phyloP scores from a whole-genome alignment of 1,139 yeast genomes.

The Debaryomyces coudertii region DNA sequence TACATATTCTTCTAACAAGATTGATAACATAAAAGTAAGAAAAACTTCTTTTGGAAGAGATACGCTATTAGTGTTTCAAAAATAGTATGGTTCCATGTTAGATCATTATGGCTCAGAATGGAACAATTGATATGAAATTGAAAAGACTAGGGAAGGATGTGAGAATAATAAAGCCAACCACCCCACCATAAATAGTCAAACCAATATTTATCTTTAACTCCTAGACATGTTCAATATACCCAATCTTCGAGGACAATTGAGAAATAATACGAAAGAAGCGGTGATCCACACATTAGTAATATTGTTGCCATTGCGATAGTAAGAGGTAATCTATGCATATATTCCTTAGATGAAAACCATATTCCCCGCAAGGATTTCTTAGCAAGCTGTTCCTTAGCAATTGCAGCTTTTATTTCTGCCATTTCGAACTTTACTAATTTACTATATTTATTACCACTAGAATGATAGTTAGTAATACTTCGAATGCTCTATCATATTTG shows the following conservation, averaged over 20 bases:
- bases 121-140: too few species aligned
- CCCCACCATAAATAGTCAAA: slow-evolving; percentile 13
- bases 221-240: slow-evolving; percentile 15
- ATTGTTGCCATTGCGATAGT: slow-evolving; percentile 15
- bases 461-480: slow-evolving; percentile 47
- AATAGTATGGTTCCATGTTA: too few species aligned
- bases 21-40: too few species aligned
- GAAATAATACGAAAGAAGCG: slow-evolving; percentile 21
- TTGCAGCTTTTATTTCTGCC: slow-evolving; percentile 36
- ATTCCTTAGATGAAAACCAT: slow-evolving; percentile 27
- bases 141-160: too few species aligned
- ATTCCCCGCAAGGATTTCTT: slow-evolving; percentile 27
- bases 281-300: slow-evolving; percentile 18
- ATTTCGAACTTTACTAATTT: slow-evolving; percentile 40
- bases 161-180: too few species aligned
- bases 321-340: slow-evolving; percentile 14
- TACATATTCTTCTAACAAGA: too few species aligned
- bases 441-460: slow-evolving; percentile 31
- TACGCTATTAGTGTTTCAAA: too few species aligned
- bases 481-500: slow-evolving; percentile 39
- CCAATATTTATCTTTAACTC: slow-evolving; percentile 15
- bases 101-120: too few species aligned
- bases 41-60: too few species aligned
- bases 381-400: slow-evolving; percentile 25
- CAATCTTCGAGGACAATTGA: slow-evolving; percentile 17